Evolutionary conservation across 2,329 filamentous ascomycete genomes (phyloP).

Genomic region (Cercospora nicotianae): DNA sequence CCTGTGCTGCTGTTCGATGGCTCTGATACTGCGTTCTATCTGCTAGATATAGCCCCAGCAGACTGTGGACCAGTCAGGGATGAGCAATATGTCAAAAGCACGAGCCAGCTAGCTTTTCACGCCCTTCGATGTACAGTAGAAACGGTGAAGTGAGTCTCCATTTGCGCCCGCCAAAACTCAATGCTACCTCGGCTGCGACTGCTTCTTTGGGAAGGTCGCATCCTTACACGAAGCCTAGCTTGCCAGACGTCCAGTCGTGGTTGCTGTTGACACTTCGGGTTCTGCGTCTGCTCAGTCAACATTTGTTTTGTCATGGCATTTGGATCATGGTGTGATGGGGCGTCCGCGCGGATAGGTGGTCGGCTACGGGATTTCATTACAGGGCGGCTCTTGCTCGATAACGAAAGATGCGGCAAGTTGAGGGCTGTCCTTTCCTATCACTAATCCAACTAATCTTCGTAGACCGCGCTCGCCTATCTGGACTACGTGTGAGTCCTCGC

Average conservation of each 20-base stretch:
- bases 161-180: conserved; percentile 5
- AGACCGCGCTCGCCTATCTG: neutral
- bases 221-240: neutral
- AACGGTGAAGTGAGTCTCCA: neutral
- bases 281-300: neutral
- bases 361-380: neutral
- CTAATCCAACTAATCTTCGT: neutral
- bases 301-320: neutral
- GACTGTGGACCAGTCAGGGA: conserved; percentile 9
- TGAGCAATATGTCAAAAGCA: conserved; percentile 13
- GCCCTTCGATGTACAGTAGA: neutral
- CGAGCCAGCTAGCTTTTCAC: neutral
- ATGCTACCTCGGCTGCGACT: conserved; percentile 9
- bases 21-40: neutral
- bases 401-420: neutral
- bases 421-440: neutral
- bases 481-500: neutral
- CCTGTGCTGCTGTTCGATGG: neutral
- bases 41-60: neutral
- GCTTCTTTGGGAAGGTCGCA: conserved; percentile 4
- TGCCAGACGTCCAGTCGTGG: neutral
- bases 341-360: neutral
- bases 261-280: neutral
- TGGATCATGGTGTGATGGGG: too few species aligned
- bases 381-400: neutral